Base-by-base conservation (phyloP, 2,329 filamentous ascomycete species). In the Chrysoporthe deuterocubensis region DNA sequence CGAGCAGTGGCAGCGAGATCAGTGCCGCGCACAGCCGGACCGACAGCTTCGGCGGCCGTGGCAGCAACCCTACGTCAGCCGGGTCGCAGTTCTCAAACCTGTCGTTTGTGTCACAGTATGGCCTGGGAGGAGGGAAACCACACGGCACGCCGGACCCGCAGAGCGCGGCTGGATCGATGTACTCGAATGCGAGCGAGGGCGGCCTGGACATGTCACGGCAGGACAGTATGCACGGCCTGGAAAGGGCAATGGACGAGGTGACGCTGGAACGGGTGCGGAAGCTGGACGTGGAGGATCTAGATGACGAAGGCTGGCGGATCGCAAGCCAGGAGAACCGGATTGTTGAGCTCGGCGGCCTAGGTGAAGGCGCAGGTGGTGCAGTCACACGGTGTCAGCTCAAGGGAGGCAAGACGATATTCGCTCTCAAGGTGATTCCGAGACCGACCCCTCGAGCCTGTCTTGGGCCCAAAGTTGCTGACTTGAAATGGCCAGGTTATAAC, bases 301-400 rank as follows among this genome's bases (percentile, higher is more conserved):
- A 98, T 76, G 94, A 97, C 74, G 92, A 97, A 71, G 94, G 93
- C 26, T 99, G 96, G 96, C 89, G 92, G 76, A 94, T 96, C 63
- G 96, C 95, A 13, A 97, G 94, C 76, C 87, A 92, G 78, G 93
- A 97, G 76, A 92, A 92, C 72, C 88, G 94, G 74, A 96, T 99
- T 70, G 84, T 92, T 62, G 94, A 99, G 79, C 81, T 97, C 40
- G 96, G 95, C 40, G 94, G 92, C 75, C 81, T 99, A 54, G 96
- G 96, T 67, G 96, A 99, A 79, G 96, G 96, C 73, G 96, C 96
- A 60, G 96, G 96, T 71, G 96, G 96, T 76, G 96, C 96, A 7
- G 96, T 99, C 62, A 99, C 95, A 34, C 90, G 91, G 75, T 97
- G 94, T 79, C 91, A 90, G 78, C 85, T 99, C 71, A 95, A 93